Evolutionary conservation across 768 basidiomycete species (phyloP).

Genomic region (Cystofilobasidium bisporidii): DNA sequence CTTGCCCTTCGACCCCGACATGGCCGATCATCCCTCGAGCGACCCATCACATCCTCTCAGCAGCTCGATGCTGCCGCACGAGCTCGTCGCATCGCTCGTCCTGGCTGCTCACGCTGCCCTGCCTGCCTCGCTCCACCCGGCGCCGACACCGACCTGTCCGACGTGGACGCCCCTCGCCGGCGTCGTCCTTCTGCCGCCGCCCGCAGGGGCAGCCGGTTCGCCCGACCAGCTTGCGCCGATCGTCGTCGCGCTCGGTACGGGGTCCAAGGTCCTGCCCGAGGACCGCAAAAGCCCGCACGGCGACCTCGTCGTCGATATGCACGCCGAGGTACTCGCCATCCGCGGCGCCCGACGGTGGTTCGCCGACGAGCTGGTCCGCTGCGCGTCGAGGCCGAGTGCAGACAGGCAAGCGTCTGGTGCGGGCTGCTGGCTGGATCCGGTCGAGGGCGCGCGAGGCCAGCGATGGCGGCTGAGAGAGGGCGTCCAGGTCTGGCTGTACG

Average conservation of each 20-base stretch:
- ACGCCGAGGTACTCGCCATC: background rate
- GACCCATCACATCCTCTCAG: no score
- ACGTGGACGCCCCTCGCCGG: conserved; percentile 4
- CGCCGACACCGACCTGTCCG: background rate
- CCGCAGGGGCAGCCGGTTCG: background rate
- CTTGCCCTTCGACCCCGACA: no score
- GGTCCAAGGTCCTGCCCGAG: conserved; percentile 2
- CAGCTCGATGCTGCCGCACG: background rate
- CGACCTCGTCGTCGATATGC: background rate
- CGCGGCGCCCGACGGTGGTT: background rate
- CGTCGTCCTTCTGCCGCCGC: background rate
- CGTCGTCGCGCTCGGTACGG: background rate
- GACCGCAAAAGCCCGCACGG: background rate
- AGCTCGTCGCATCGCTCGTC: conserved; percentile 1
- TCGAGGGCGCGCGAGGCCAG: background rate
- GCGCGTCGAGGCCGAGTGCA: no score
- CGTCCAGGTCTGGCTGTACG: background rate
- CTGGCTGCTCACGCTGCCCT: background rate
- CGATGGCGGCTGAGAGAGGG: background rate
- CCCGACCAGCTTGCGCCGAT: background rate
- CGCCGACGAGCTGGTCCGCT: background rate
- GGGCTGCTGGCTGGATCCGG: background rate
- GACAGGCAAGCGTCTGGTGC: no score
- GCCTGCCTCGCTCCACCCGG: background rate
- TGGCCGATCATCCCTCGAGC: no score